Percentiles rank a stretch among this genome's conserved stretches.
These are phyloP conservation scores for Talaromyces thailandensis DNA, from an alignment of 495 filamentous ascomycete species.

Conservation along the genomic window DNA sequence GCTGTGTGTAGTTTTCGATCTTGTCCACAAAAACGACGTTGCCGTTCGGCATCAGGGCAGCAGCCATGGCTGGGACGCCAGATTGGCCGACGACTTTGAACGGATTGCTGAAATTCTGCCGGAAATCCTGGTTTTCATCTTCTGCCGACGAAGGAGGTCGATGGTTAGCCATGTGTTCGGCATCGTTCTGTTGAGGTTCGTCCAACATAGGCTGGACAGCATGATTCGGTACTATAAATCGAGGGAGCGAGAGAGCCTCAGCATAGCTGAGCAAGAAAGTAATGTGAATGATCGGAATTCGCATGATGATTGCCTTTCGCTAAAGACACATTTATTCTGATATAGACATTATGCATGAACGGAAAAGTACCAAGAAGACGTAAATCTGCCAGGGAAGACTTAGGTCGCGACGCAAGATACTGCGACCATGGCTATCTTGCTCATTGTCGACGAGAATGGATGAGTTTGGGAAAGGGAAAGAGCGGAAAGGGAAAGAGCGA, in stretches of 20 bases:
- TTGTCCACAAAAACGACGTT: constrained; percentile 55
- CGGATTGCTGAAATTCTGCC: constrained; percentile 16
- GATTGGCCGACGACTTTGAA: constrained; percentile 43
- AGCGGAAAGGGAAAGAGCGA: no score
- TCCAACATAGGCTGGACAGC: background rate
- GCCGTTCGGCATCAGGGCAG: constrained; percentile 51
- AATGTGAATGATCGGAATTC: background rate
- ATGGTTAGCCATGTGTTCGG: background rate
- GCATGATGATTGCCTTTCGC: background rate
- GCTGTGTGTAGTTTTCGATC: constrained; percentile 51
- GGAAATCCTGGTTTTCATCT: background rate
- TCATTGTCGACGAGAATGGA: background rate
- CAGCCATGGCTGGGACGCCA: constrained; percentile 58
- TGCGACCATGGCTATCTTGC: background rate
- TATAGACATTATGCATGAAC: background rate
- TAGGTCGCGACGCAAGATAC: background rate
- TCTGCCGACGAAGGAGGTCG: background rate
- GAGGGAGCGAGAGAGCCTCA: background rate
- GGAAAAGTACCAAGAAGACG: background rate
- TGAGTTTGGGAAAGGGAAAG: background rate
- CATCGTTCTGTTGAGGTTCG: background rate
- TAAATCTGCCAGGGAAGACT: background rate
- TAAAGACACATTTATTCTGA: background rate
- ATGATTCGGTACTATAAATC: background rate
- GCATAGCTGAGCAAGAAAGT: background rate